Conservation (phyloP, 371 early-diverging fungal genomes). For the Capillidium rhysosporum region DNA sequence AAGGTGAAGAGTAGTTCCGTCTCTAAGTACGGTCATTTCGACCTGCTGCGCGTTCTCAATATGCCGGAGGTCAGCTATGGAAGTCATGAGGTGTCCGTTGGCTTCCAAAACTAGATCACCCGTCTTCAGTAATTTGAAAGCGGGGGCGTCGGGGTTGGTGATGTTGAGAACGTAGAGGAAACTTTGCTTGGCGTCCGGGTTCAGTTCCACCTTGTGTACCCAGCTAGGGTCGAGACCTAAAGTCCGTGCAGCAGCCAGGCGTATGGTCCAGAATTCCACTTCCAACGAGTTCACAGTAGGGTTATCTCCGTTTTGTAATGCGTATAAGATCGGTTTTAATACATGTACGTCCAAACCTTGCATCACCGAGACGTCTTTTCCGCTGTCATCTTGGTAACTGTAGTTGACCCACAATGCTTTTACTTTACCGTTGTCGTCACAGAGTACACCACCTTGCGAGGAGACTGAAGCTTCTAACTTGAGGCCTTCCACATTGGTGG, state of each 20-base stretch:
- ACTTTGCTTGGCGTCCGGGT: conserved; percentile 32
- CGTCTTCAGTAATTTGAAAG: conserved; percentile 36
- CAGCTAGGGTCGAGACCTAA: conserved; percentile 60
- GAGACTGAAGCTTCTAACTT: conserved; percentile 45
- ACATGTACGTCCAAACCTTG: conserved; percentile 26
- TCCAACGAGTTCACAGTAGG: conserved; percentile 34
- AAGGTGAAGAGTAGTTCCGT: conserved; percentile 23
- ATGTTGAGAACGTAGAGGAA: conserved; percentile 46
- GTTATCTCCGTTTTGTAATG: conserved; percentile 16
- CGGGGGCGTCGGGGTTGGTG: conserved; percentile 25
- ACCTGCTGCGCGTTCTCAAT: background rate
- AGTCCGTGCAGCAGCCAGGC: conserved; percentile 54
- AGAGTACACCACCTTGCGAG: conserved; percentile 38
- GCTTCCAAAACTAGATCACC: conserved; percentile 76
- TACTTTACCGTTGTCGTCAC: conserved; percentile 36
- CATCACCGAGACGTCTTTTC: conserved; percentile 40
- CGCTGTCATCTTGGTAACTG: conserved; percentile 37
- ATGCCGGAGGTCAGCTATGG: background rate
- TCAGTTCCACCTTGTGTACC: conserved; percentile 45
- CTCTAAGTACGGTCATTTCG: conserved; percentile 26
- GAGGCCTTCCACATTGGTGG: conserved; percentile 54
- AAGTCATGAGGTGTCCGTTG: conserved; percentile 18
- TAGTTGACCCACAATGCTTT: conserved; percentile 59
- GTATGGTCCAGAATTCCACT: conserved; percentile 57
- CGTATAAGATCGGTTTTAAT: conserved; percentile 18